Base-by-base conservation (phyloP, 805 yeast genomes). In the Cyberlindnera xishuangbannaensis region DNA sequence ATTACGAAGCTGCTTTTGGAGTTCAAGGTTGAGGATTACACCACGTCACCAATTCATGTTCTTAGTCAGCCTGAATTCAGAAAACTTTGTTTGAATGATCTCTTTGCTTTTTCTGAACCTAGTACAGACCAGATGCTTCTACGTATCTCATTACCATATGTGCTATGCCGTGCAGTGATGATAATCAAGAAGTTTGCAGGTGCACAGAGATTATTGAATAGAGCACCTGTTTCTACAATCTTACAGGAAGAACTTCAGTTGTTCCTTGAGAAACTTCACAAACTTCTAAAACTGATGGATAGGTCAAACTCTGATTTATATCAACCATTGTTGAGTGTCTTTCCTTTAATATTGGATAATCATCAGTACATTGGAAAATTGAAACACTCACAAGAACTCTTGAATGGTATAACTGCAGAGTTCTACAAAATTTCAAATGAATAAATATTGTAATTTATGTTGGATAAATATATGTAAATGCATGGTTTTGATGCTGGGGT, bases 181-280 rank as follows among this genome's bases (percentile, higher is more conserved):
- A 68, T 75, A 0, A 56, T 88, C 27, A 65, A 81, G 35, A 72
- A 81, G 38, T 78, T 73, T 40, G 61, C 83, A 6, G 73, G 80
- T 12, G 87, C 83, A 43, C 71, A 68, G 31, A 70, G 66, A 20
- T 57, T 87, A 10, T 51, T 79, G 6, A 73, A 76, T 22, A 62
- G 55, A 19, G 71, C 71, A 33, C 97, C 97, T 1, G 61, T 83
- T 12, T 73, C 90, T 0, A 65, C 69, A 25, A 55, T 83, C 7
- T 85, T 84, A 44, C 72, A 72, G 34, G 56, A 61, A 6, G 97
- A 88, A 52, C 48, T 87, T n/a, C 41, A 43, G 10, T 46, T 61
- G 0, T 47, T 76, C 6, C 44, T 79, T 16, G 38, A 53, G 4
- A 81, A 83, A 0, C 44, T 76, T 5, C 45, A 44, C 19, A 43